Conservation (phyloP, 495 filamentous ascomycete species). For the Tuber umbilicatum region DNA sequence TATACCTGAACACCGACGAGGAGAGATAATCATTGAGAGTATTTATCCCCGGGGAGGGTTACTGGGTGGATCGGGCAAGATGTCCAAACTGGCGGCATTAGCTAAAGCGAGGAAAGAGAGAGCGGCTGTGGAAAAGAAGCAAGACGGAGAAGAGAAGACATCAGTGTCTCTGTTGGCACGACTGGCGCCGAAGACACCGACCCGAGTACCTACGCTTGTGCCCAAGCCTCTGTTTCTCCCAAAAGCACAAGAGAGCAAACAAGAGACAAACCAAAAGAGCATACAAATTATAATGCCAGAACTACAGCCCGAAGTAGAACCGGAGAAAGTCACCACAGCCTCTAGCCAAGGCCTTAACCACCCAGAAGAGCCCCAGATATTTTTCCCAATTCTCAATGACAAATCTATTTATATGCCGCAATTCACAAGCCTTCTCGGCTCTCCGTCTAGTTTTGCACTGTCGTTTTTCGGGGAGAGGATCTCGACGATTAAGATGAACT, state of each 20-base stretch:
- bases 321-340: background rate
- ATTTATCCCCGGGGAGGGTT: conserved; percentile 57
- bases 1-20: conserved; percentile 61
- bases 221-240: conserved; percentile 5
- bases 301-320: background rate
- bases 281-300: background rate
- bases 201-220: background rate
- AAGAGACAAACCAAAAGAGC: conserved; percentile 1
- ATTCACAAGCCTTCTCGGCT: conserved; percentile 4
- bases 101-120: conserved; percentile 85
- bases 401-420: conserved; percentile 27
- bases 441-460: conserved; percentile 42
- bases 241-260: background rate
- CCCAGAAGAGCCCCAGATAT: conserved; percentile 13
- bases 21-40: conserved; percentile 60
- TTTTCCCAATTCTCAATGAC: conserved; percentile 8
- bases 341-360: conserved; percentile 36
- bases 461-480: conserved; percentile 42
- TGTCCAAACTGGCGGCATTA: conserved; percentile 82
- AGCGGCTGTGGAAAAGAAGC: conserved; percentile 57
- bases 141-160: conserved; percentile 21
- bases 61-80: conserved; percentile 71
- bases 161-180: conserved; percentile 36
- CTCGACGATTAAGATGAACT: conserved; percentile 18
- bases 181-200: conserved; percentile 25